phyloP scores from a whole-genome alignment of 495 filamentous ascomycete species.

The Oidiodendron maius region DNA sequence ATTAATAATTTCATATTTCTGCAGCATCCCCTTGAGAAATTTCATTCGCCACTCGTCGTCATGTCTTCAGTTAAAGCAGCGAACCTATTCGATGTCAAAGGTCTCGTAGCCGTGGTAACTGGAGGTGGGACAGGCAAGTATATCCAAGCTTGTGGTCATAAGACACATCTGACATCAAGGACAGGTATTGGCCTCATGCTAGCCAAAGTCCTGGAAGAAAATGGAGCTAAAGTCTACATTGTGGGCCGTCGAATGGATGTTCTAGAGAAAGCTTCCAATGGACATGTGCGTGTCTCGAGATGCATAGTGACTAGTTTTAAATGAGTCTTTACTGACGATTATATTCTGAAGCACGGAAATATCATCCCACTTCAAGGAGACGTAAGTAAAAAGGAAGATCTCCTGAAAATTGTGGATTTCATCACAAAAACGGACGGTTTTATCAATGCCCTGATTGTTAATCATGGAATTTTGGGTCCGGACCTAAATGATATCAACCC shows the following conservation, averaged over 20 bases:
- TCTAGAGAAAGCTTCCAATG: conserved; percentile 34
- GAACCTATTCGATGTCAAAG: conserved; percentile 48
- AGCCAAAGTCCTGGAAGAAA: conserved; percentile 52
- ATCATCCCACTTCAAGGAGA: conserved; percentile 58
- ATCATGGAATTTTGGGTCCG: conserved; percentile 58
- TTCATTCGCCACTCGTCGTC: too few relatives aligned
- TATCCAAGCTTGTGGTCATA: background rate
- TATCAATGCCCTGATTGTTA: conserved; percentile 61
- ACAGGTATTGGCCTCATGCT: conserved; percentile 57
- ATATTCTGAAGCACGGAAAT: conserved; percentile 23
- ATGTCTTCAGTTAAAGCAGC: conserved; percentile 23
- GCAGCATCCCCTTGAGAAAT: background rate
- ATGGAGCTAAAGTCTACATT: conserved; percentile 68
- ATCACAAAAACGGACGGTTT: conserved; percentile 47
- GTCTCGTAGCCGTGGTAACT: conserved; percentile 54
- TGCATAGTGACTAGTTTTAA: background rate
- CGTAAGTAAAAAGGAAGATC: conserved; percentile 55
- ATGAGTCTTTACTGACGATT: too few relatives aligned
- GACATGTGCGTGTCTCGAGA: background rate
- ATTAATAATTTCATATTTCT: background rate
- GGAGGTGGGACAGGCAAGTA: conserved; percentile 46
- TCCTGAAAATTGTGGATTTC: conserved; percentile 40
- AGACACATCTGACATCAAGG: background rate
- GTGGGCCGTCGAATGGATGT: conserved; percentile 51
- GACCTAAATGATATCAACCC: conserved; percentile 19